A percentile compares a stretch with the other conserved stretches of the same genome.
Conservation (phyloP, 108 stramenopile genomes). For the Poteriospumella lacustris region DNA sequence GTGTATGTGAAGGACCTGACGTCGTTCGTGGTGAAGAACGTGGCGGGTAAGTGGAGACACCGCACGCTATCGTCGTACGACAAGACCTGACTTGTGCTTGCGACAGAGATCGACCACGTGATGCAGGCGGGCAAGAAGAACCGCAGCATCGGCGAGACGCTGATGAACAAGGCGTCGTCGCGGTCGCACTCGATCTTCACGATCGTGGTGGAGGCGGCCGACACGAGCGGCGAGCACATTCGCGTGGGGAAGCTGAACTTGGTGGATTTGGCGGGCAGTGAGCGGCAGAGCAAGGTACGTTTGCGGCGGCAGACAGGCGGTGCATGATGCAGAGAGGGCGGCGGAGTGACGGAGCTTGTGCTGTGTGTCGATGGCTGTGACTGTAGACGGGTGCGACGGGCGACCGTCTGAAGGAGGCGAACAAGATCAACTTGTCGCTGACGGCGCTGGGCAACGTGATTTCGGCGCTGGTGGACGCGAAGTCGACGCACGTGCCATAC, state of each 20-base stretch:
- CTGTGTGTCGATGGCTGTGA: too few species aligned
- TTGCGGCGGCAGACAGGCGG: background rate
- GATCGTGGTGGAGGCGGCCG: constrained; percentile 68
- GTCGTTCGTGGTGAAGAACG: constrained; percentile 30
- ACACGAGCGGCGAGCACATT: constrained; percentile 63
- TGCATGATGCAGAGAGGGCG: background rate
- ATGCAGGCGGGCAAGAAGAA: constrained; percentile 79
- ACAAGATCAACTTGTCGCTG: constrained; percentile 70
- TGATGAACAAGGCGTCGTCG: constrained; percentile 80
- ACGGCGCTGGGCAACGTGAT: constrained; percentile 76
- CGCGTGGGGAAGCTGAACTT: constrained; percentile 88
- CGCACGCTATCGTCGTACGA: background rate
- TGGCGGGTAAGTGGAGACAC: background rate
- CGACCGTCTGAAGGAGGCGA: constrained; percentile 77
- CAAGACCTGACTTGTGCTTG: constrained; percentile 13
- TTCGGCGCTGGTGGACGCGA: constrained; percentile 83
- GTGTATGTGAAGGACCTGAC: constrained; percentile 77
- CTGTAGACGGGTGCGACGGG: constrained; percentile 82
- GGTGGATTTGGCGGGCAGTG: constrained; percentile 94
- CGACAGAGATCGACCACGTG: constrained; percentile 68
- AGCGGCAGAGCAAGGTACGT: constrained; percentile 72
- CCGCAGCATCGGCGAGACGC: constrained; percentile 72
- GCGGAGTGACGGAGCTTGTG: too few species aligned
- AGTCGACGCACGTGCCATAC: constrained; percentile 91
- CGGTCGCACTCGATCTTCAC: constrained; percentile 83